These are phyloP conservation scores for Neospermospora avenae DNA, from an alignment of 2,329 filamentous ascomycete species.

Conservation along the genomic window DNA sequence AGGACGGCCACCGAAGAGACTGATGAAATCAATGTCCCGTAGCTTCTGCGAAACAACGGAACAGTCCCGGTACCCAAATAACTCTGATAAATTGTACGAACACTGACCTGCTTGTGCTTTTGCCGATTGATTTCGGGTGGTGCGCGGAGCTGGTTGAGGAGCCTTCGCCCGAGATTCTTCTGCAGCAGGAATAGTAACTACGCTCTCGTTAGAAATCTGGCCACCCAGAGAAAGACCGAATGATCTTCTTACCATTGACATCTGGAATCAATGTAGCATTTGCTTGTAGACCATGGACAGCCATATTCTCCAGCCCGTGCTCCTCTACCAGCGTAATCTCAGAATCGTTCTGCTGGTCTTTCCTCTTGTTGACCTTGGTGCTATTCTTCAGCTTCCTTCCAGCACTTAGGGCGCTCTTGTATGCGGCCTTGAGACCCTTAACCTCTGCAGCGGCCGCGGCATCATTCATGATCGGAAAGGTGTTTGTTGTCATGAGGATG, in stretches of 20 bases:
- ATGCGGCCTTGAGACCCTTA: constrained; percentile 35
- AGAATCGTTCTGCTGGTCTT: constrained; percentile 19
- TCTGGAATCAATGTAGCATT: constrained; percentile 9
- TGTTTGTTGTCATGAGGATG: constrained; percentile 21
- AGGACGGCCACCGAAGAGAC: constrained; percentile 22
- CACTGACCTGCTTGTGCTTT: constrained; percentile 35
- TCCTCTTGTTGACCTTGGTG: constrained; percentile 29
- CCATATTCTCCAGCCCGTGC: constrained; percentile 6
- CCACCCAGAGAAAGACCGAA: constrained; percentile 7
- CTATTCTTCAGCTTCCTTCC: constrained; percentile 25
- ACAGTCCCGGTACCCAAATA: constrained; percentile 6
- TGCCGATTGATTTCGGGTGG: constrained; percentile 30
- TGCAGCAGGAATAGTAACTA: constrained; percentile 7
- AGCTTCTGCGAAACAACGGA: constrained; percentile 16
- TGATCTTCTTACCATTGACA: constrained; percentile 16
- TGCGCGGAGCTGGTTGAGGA: constrained; percentile 18
- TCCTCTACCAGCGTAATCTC: constrained; percentile 9
- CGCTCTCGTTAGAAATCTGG: constrained; percentile 11
- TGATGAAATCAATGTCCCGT: constrained; percentile 13
- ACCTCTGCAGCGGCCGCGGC: constrained; percentile 27
- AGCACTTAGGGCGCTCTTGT: constrained; percentile 31
- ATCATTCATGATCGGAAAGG: constrained; percentile 21
- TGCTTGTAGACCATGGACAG: constrained; percentile 9
- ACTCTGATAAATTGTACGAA: constrained; percentile 20
- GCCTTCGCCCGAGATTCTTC: constrained; percentile 9